A percentile compares a stretch with the other conserved stretches of the same genome.
Conservation (phyloP, 257 asterid genomes). For the Jasminum sambac region DNA sequence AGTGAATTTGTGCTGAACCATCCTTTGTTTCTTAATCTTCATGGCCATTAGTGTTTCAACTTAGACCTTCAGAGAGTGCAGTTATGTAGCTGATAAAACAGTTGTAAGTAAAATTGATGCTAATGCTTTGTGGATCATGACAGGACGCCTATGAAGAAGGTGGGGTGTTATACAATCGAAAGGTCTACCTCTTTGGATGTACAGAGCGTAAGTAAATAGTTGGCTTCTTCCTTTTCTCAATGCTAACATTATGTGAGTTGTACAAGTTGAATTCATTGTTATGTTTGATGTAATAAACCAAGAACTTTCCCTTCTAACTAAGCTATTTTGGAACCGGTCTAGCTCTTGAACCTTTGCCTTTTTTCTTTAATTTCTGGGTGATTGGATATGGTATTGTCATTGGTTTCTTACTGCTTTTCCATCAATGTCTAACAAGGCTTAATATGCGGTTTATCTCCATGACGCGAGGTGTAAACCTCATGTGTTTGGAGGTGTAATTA, state of each 20-base stretch:
- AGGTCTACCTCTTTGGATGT: slow-evolving; percentile 82
- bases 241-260: not conserved
- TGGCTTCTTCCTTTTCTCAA: slow-evolving; percentile 3
- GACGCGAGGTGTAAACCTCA: no score
- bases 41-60: not conserved
- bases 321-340: not conserved
- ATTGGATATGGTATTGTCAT: not conserved
- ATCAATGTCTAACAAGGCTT: no score
- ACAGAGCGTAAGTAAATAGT: slow-evolving; percentile 76
- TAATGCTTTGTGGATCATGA: no score
- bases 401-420: no score
- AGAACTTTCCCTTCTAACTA: not conserved
- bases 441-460: no score
- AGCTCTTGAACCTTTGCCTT: not conserved
- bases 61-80: no score
- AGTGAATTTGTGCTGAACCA: not conserved
- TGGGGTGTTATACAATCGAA: slow-evolving; percentile 61
- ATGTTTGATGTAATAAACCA: not conserved
- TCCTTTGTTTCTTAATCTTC: not conserved
- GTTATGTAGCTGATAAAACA: no score
- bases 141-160: slow-evolving; percentile 95
- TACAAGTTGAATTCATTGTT: not conserved
- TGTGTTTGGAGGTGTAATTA: no score
- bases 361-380: not conserved
- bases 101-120: no score